A percentile compares a stretch with the other conserved stretches of the same genome.
These are phyloP conservation scores for Grammothele lineata DNA, from an alignment of 768 basidiomycete species.

Conservation along the genomic window DNA sequence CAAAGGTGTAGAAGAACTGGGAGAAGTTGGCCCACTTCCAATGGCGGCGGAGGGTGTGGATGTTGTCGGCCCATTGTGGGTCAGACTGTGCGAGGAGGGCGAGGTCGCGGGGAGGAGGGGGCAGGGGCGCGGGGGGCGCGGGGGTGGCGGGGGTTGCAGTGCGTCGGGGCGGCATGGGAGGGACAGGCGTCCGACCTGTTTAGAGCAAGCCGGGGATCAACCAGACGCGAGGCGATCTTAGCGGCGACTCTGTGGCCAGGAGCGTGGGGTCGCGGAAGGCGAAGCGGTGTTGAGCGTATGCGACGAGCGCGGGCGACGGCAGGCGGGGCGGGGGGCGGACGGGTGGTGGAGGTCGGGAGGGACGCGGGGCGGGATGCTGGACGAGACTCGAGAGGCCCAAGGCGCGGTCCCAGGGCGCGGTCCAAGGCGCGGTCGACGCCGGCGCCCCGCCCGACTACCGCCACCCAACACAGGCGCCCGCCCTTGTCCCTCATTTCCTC, in stretches of 20 bases:
- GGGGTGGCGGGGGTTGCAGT: constrained; percentile 23
- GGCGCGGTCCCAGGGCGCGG: too few species aligned
- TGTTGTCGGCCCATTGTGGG: constrained; percentile 28
- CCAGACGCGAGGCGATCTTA: constrained; percentile 7
- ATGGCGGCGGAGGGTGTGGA: constrained; percentile 60
- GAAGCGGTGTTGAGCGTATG: background rate
- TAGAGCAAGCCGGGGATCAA: constrained; percentile 28
- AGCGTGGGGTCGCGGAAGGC: background rate
- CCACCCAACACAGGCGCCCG: too few species aligned
- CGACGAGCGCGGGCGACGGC: background rate
- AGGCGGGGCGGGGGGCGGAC: background rate
- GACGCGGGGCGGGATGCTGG: background rate
- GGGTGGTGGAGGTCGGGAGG: background rate
- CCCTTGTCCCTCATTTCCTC: too few species aligned
- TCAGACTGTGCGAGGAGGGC: constrained; percentile 15
- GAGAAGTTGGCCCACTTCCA: constrained; percentile 94
- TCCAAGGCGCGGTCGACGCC: too few species aligned
- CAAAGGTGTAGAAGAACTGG: constrained; percentile 88
- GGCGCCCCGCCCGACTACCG: too few species aligned
- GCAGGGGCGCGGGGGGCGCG: constrained; percentile 19
- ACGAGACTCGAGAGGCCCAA: too few species aligned
- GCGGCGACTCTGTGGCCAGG: constrained; percentile 11
- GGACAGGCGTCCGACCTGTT: constrained; percentile 25
- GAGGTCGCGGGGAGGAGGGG: constrained; percentile 16
- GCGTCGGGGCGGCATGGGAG: constrained; percentile 34